Percentiles rank a stretch among this genome's conserved stretches.
These are phyloP conservation scores for Auxenochlorella pyrenoidosa DNA, from an alignment of 139 green algal genomes.

Conservation along the genomic window DNA sequence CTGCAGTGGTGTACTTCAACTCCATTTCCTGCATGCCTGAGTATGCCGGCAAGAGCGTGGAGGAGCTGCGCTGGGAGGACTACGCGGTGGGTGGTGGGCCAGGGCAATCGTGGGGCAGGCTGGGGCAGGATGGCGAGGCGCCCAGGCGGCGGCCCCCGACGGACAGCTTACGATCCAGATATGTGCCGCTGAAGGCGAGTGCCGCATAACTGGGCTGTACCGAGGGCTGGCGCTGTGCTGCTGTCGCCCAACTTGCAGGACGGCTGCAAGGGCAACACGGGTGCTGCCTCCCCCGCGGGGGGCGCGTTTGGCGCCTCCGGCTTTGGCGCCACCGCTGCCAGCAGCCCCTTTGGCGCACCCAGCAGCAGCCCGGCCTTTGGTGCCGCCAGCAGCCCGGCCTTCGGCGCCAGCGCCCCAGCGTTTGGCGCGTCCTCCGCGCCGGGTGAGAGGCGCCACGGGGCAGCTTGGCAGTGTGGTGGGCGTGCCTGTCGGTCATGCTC, in stretches of 20 bases:
- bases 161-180: no score
- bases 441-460: neutral
- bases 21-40: slow-evolving; percentile 86
- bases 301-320: slow-evolving; percentile 35
- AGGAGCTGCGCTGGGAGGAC: slow-evolving; percentile 94
- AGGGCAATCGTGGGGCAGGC: neutral
- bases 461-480: no score
- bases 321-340: slow-evolving; percentile 36
- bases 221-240: neutral
- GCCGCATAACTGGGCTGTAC: neutral
- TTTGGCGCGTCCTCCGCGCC: slow-evolving; percentile 39
- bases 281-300: slow-evolving; percentile 14
- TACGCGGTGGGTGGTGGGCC: slow-evolving; percentile 56
- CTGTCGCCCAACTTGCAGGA: neutral
- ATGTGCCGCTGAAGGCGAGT: no score
- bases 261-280: slow-evolving; percentile 58
- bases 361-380: slow-evolving; percentile 39
- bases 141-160: no score
- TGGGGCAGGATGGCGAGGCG: neutral
- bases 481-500: no score
- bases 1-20: slow-evolving; percentile 58
- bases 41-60: slow-evolving; percentile 80
- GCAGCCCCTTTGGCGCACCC: slow-evolving; percentile 39
- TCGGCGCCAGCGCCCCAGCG: slow-evolving; percentile 38
- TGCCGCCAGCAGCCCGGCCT: slow-evolving; percentile 40